Percentiles rank a stretch among this genome's conserved stretches.
Evolutionary conservation across 495 filamentous ascomycete genomes (phyloP).

Genomic region (Hypomontagnella submonticulosa): DNA sequence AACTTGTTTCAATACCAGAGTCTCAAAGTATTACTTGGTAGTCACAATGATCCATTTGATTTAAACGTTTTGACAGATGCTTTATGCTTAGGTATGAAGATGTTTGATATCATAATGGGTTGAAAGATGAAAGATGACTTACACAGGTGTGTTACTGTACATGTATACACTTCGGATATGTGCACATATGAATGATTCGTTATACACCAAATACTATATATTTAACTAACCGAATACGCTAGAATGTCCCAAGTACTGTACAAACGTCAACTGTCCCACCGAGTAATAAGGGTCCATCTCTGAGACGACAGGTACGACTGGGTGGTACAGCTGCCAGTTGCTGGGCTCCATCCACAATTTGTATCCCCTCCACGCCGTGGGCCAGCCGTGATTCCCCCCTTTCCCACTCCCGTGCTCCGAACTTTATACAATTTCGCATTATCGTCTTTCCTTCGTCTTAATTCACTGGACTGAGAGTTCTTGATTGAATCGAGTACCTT

Average conservation of each 20-base stretch:
- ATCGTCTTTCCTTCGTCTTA: not conserved
- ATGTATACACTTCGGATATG: conserved; percentile 1
- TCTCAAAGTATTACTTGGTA: no score
- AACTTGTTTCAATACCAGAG: no score
- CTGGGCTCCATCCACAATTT: conserved; percentile 17
- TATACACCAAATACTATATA: no score
- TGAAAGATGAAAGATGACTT: no score
- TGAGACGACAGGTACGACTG: conserved; percentile 13
- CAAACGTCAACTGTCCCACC: conserved; percentile 8
- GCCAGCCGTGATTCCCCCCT: conserved; percentile 4
- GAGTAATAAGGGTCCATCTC: conserved; percentile 23
- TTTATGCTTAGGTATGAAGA: no score
- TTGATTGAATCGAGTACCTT: not conserved
- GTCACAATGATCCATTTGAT: no score
- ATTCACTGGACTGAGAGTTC: conserved; percentile 3
- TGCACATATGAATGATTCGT: not conserved
- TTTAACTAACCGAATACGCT: conserved; percentile 1
- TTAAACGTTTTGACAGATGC: no score
- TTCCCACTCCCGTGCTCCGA: conserved; percentile 11
- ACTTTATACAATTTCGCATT: conserved; percentile 8
- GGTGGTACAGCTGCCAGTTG: not conserved
- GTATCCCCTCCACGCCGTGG: conserved; percentile 17
- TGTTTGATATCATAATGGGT: no score
- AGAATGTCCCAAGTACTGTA: conserved; percentile 6
- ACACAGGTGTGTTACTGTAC: not conserved